Conservation (phyloP, 306 rosid species). For the Vigna reflexopilosa region DNA sequence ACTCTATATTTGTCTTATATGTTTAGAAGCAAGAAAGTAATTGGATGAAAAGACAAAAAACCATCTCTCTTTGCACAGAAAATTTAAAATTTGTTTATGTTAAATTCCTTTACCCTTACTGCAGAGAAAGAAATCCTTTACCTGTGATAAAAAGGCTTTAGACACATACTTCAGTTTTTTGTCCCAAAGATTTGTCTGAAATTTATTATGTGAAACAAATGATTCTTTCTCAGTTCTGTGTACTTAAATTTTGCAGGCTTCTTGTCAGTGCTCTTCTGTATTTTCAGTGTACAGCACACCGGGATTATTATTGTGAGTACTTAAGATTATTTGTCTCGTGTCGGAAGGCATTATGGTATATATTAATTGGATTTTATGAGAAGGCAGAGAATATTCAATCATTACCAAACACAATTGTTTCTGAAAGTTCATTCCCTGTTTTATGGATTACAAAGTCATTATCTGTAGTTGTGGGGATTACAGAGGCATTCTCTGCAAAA, state of each 20-base stretch:
- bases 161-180: slow-evolving; percentile 27
- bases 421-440: slow-evolving; percentile 59
- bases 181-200: slow-evolving; percentile 21
- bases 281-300: slow-evolving; percentile 44
- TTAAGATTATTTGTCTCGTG: slow-evolving; percentile 79
- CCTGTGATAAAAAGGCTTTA: slow-evolving; percentile 19
- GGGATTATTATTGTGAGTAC: slow-evolving; percentile 54
- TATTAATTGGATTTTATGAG: slow-evolving; percentile 58
- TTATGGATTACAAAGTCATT: slow-evolving; percentile 82
- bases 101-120: slow-evolving; percentile 5
- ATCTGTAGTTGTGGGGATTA: slow-evolving; percentile 58
- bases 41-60: slow-evolving; percentile 32
- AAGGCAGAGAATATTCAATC: slow-evolving; percentile 50
- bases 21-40: slow-evolving; percentile 20
- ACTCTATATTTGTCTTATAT: neutral
- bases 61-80: slow-evolving; percentile 3
- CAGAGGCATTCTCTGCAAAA: slow-evolving; percentile 55
- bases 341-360: slow-evolving; percentile 73
- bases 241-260: slow-evolving; percentile 67
- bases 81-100: slow-evolving; percentile 22
- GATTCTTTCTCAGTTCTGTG: slow-evolving; percentile 26
- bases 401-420: slow-evolving; percentile 49
- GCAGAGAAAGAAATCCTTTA: slow-evolving; percentile 35
- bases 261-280: slow-evolving; percentile 63
- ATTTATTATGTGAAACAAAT: slow-evolving; percentile 33